A percentile compares a stretch with the other conserved stretches of the same genome.
phyloP scores from a whole-genome alignment of 495 filamentous ascomycete species.

The Rusavskia elegans region DNA sequence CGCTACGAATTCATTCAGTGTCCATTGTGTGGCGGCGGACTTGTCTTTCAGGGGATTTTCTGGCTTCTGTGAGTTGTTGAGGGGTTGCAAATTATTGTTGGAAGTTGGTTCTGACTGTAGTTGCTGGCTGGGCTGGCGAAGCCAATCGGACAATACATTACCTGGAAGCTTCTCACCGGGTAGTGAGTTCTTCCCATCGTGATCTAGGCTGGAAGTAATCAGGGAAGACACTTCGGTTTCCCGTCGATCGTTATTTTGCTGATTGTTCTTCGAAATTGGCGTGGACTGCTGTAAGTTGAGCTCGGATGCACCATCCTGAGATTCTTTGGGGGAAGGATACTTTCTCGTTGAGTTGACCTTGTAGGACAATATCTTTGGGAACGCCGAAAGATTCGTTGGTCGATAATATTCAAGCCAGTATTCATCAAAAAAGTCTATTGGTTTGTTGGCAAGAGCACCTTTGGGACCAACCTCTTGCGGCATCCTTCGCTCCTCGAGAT shows the following conservation, averaged over 20 bases:
- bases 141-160: background rate
- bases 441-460: conserved; percentile 28
- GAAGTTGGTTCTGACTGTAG: background rate
- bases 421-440: conserved; percentile 65
- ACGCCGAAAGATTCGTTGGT: conserved; percentile 67
- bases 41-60: conserved; percentile 33
- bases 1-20: conserved; percentile 66
- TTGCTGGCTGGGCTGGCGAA: background rate
- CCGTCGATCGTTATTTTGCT: conserved; percentile 28
- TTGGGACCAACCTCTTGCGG: conserved; percentile 29
- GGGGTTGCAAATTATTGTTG: background rate
- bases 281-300: conserved; percentile 72
- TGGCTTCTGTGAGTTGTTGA: background rate
- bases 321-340: conserved; percentile 59
- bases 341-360: conserved; percentile 76
- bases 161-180: background rate
- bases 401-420: conserved; percentile 99
- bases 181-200: background rate
- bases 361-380: conserved; percentile 76
- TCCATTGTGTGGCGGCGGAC: conserved; percentile 63
- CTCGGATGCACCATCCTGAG: conserved; percentile 57
- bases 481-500: conserved; percentile 45
- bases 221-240: conserved; percentile 46
- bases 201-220: background rate
- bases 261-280: conserved; percentile 30